Evolutionary conservation across 345 rosid species (phyloP).

Genomic region (Eucalyptus brandiana): DNA sequence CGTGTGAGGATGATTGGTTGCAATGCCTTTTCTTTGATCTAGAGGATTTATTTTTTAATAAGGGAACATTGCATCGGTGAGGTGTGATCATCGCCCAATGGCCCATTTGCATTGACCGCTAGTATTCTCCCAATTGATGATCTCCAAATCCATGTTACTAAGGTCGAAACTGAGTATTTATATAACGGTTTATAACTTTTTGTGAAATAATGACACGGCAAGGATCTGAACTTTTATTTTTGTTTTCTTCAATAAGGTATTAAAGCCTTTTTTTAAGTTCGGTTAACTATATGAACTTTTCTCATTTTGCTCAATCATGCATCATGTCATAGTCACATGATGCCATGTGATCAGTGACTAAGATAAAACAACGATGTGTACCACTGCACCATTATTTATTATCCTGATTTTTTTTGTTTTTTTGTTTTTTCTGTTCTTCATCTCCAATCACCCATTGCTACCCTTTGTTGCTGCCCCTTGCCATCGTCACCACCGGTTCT

Average conservation of each 20-base stretch:
- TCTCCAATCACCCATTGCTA: background rate
- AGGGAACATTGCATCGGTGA: background rate
- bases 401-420: no score
- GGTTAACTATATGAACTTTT: background rate
- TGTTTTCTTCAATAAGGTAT: background rate
- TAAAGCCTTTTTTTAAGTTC: background rate
- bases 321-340: background rate
- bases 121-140: background rate
- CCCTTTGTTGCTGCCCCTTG: background rate
- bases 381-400: background rate
- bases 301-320: background rate
- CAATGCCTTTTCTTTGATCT: background rate
- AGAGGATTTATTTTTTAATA: background rate
- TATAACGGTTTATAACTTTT: fast-evolving
- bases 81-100: background rate
- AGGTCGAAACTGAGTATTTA: background rate
- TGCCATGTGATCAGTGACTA: background rate
- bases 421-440: background rate
- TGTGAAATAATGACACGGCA: fast-evolving
- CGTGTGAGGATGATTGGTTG: background rate
- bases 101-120: background rate
- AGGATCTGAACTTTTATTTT: background rate
- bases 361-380: background rate
- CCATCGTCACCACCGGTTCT: background rate
- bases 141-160: background rate